These are phyloP conservation scores for Diaporthe sp. DNA, from an alignment of 2,329 filamentous ascomycete genomes.

Conservation along the genomic window DNA sequence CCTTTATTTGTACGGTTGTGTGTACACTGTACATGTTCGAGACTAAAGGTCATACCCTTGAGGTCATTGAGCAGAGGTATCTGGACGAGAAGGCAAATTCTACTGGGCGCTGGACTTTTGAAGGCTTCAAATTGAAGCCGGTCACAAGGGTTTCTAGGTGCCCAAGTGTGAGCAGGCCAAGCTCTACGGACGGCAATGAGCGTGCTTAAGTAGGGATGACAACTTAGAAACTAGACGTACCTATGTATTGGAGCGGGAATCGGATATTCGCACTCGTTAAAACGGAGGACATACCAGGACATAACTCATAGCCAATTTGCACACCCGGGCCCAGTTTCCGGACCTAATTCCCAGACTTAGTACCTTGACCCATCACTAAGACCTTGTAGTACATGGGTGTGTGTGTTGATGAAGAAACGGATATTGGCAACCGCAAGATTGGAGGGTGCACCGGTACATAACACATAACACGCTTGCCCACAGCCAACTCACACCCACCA, in stretches of 20 bases:
- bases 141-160: slow-evolving; percentile 2
- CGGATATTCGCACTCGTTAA: too few species aligned
- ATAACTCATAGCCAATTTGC: too few species aligned
- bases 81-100: slow-evolving; percentile 26
- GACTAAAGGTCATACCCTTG: slow-evolving; percentile 56
- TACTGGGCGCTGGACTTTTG: slow-evolving; percentile 25
- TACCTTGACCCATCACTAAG: too few species aligned
- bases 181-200: neutral
- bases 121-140: slow-evolving; percentile 31
- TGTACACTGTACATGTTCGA: slow-evolving; percentile 57
- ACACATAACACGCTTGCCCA: too few species aligned
- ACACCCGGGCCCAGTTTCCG: too few species aligned
- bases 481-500: too few species aligned
- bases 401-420: too few species aligned
- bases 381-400: too few species aligned
- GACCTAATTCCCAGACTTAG: too few species aligned
- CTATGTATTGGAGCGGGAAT: neutral
- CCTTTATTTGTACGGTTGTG: slow-evolving; percentile 52
- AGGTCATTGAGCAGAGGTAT: slow-evolving; percentile 52
- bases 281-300: too few species aligned
- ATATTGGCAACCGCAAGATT: too few species aligned
- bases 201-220: neutral
- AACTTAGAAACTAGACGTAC: neutral
- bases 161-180: slow-evolving; percentile 19
- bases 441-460: too few species aligned